Conservation (phyloP, 75 land plant genomes). For the Ceratopteris richardii region DNA sequence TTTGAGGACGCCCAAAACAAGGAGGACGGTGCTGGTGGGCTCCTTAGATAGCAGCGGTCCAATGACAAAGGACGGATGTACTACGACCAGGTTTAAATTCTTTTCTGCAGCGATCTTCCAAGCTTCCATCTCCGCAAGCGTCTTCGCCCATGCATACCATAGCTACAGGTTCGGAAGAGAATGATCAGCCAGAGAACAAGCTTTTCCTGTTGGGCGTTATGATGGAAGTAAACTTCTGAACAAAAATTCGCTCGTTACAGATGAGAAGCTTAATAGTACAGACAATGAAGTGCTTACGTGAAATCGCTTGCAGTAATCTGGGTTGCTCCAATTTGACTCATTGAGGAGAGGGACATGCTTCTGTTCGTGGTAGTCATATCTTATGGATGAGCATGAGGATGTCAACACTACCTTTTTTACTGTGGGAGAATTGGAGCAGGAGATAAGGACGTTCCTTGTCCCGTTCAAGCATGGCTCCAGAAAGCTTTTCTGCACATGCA, state of each 20-base stretch:
- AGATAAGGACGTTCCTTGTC: constrained; percentile 57
- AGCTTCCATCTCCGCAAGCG: constrained; percentile 69
- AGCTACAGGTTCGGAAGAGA: constrained; percentile 30
- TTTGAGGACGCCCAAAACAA: constrained; percentile 49
- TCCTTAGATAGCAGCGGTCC: constrained; percentile 68
- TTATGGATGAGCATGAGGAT: constrained; percentile 81
- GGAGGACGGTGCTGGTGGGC: constrained; percentile 71
- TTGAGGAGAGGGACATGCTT: constrained; percentile 34
- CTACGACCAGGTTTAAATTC: constrained; percentile 72
- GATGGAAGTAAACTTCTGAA: background rate
- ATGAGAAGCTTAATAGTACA: background rate
- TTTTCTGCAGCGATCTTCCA: constrained; percentile 50
- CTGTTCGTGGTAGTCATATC: constrained; percentile 57
- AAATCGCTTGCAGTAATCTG: constrained; percentile 57
- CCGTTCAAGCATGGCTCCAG: constrained; percentile 71
- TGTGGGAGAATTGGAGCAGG: constrained; percentile 39
- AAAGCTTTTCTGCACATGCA: constrained; percentile 39
- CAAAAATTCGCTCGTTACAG: background rate
- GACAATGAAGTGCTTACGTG: constrained; percentile 28
- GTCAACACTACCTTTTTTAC: constrained; percentile 68
- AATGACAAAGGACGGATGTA: constrained; percentile 76
- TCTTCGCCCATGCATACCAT: constrained; percentile 93
- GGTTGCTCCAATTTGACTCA: constrained; percentile 76
- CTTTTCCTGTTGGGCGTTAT: background rate
- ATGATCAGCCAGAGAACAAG: background rate